Evolutionary conservation across 257 asterid species (phyloP).

Genomic region (Nicotiana noctiflora): DNA sequence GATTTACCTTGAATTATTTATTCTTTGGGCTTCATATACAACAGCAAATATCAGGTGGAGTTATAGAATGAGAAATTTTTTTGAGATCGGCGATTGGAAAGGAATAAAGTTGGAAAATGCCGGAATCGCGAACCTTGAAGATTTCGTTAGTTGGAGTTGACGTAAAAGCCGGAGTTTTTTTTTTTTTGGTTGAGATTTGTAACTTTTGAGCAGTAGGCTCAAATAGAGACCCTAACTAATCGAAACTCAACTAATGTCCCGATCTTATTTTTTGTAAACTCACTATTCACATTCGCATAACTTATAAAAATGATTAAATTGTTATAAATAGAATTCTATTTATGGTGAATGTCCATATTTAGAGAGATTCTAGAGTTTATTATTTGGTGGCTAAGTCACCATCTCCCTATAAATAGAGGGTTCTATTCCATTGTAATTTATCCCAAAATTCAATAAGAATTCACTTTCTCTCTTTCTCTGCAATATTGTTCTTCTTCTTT

Average conservation of each 20-base stretch:
- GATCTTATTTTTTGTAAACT: no score
- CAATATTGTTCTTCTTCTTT: no score
- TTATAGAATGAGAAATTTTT: neutral
- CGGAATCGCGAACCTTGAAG: neutral
- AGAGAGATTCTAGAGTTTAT: no score
- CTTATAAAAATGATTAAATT: neutral
- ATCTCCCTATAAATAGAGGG: no score
- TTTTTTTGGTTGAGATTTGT: no score
- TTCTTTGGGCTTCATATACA: constrained; percentile 1
- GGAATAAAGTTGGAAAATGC: neutral
- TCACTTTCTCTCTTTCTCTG: no score
- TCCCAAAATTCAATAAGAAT: no score
- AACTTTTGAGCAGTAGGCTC: no score
- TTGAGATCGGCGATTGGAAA: constrained; percentile 5
- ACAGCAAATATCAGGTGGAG: neutral
- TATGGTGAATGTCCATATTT: no score
- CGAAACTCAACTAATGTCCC: neutral
- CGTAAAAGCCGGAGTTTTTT: neutral
- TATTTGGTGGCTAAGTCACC: no score
- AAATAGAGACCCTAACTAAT: neutral
- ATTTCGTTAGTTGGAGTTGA: constrained; percentile 9
- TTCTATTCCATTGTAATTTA: no score
- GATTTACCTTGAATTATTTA: neutral
- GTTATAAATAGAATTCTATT: no score
- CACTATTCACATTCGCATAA: neutral